Base-by-base conservation (phyloP, 768 basidiomycete species). In the Chalciporus pseudorubinellus region DNA sequence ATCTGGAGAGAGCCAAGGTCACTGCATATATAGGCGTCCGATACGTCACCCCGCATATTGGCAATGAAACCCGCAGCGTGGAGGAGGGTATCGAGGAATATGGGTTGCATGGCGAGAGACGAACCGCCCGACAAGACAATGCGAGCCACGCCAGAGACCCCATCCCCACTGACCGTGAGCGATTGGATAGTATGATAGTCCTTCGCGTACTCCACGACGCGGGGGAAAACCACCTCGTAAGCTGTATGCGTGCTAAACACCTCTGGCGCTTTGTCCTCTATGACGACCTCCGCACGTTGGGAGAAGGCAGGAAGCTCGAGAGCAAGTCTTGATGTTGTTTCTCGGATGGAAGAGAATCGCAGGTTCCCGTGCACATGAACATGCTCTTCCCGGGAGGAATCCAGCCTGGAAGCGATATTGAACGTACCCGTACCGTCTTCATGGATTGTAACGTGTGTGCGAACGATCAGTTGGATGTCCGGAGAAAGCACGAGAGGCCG, bases 51-150 rank as follows among this genome's bases (percentile, higher is more conserved):
- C 36, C 74, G 77, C 59, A 81, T 62, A 63, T 89, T 90, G 21
- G 81, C 76, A 29, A 88, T 69, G 65, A 89, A 87, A 3, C 88
- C 88, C 0, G 86, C 80, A 33, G 80, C 75, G 51, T 89, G 88
- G 28, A 88, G 69, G 26, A 89, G 70, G 0, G 83, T 80, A 55
- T 89, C 87, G 51, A 79, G 70, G 66, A 88, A 86, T 21, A 85
- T 62, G 6, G 82, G 80, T 53, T 84, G 76, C 3, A 72, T 67
- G 10, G 73, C 69, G 53, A 76, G 79, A 12, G 63, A 56, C 10
- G 34, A 36, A 16, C 2, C n/a, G 22, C 59, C 57, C 1, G 77
- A 76, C 13, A 85, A 67, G 22, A 67, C 59, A 21, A 86, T 64
- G 1, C 67, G 65, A 2, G 83, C 87, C 54, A 73, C 74, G 3